Base-by-base conservation (phyloP, 2,329 filamentous ascomycete species). In the Sporothrix curviconia region DNA sequence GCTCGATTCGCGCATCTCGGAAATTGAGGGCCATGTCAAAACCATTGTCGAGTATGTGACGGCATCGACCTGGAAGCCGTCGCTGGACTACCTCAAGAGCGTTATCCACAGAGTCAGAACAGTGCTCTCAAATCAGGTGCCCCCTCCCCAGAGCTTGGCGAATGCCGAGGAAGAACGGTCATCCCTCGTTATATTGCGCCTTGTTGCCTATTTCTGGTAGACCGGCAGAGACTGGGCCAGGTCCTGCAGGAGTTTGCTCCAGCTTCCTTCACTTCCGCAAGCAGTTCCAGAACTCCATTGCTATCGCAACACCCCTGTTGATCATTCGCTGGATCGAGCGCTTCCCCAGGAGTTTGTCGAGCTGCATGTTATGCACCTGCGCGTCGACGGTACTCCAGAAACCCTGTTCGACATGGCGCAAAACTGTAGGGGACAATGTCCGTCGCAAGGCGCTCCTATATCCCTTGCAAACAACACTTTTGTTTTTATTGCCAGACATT, bases 361-460 rank as follows among this genome's bases (percentile, higher is more conserved):
- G 58, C 71, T 87, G 58, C 85, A 88, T 67, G 76, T 77, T 15
- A 74, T 76, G 59, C 81, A 81, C 61, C 81, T 77, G 64, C 78
- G 82, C 64, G 75, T 87, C n/a, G 84, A 87, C 63, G 82, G 79
- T 49, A 81, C 81, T 9, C 79, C 82, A 5, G 85, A 88, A 65
- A 86, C 82, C 0, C 73, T 88, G 24, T 87, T 87, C 65, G 85
- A 88, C 64, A 87, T 87, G 81, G 78, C 82, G 5, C 78, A 83
- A 62, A n/a, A 81, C 81, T 3, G 77, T 84, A 28, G 76, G 77
- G 36, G 84, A 87, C 65, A 81, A 77, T 56, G 76, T 75, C 37
- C 77, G 77, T 61, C 76, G 79, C 49, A 82, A 78, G 62, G 75
- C 75, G 3, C 71, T 81, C 32, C 71, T 86, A 19, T 84, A 79